These are phyloP conservation scores for Ceratobasidium papillatum DNA, from an alignment of 1,284 basidiomycete species.

Conservation along the genomic window DNA sequence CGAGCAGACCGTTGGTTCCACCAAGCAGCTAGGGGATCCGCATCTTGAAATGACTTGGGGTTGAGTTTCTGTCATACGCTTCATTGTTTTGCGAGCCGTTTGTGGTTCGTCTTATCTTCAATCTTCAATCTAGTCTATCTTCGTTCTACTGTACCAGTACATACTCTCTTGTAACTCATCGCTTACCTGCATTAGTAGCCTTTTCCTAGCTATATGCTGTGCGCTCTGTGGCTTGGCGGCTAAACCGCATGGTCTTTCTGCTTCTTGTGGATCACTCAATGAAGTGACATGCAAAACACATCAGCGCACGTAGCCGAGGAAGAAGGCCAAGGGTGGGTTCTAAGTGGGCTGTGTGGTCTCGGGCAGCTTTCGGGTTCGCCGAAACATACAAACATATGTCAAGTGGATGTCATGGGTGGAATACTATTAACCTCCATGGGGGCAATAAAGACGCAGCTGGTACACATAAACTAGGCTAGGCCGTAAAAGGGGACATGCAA, in stretches of 20 bases:
- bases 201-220: neutral
- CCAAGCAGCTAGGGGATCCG: no score
- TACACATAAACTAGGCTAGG: conserved; percentile 5
- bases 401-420: neutral
- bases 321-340: neutral
- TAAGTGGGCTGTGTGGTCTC: neutral
- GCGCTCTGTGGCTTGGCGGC: neutral
- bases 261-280: neutral
- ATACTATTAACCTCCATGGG: conserved; percentile 5
- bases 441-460: conserved; percentile 1
- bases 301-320: neutral
- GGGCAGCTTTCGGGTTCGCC: neutral
- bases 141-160: neutral
- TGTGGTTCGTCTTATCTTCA: neutral
- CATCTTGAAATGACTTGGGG: no score
- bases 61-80: no score
- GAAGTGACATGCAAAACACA: neutral
- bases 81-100: neutral
- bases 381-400: neutral
- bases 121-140: neutral
- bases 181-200: neutral
- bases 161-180: neutral
- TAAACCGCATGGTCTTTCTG: neutral
- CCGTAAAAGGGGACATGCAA: conserved; percentile 4
- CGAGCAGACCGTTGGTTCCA: neutral